phyloP scores from a whole-genome alignment of 495 filamentous ascomycete species.

The Chlorociboria aeruginascens region DNA sequence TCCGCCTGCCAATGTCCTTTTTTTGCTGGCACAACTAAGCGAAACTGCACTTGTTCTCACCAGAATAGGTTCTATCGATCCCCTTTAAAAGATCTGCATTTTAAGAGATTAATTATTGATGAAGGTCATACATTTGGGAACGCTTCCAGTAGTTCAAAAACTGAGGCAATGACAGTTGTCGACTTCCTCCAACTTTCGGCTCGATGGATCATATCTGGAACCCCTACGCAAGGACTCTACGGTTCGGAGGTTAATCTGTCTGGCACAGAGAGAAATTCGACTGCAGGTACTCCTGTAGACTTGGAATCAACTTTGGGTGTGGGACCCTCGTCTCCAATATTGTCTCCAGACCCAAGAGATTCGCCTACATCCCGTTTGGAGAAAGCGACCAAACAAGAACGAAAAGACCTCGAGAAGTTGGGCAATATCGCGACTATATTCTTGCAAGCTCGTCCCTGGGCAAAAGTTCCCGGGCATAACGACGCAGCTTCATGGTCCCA shows the following conservation, averaged over 20 bases:
- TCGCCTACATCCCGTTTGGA: background rate
- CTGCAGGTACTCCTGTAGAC: background rate
- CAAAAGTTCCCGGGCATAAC: constrained; percentile 35
- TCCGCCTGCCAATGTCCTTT: constrained; percentile 28
- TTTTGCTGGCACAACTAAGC: constrained; percentile 28
- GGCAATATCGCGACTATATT: constrained; percentile 59
- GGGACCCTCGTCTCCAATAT: background rate
- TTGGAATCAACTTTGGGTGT: background rate
- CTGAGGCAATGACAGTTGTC: constrained; percentile 54
- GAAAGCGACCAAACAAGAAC: constrained; percentile 33
- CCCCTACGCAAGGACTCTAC: constrained; percentile 64
- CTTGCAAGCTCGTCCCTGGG: constrained; percentile 69
- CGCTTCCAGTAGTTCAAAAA: constrained; percentile 38
- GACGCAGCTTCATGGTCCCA: constrained; percentile 45
- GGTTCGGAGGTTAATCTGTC: constrained; percentile 13
- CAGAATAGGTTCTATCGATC: constrained; percentile 36
- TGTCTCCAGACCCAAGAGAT: background rate
- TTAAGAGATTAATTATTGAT: constrained; percentile 79
- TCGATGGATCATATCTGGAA: constrained; percentile 86
- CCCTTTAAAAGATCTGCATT: constrained; percentile 59
- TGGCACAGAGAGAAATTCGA: constrained; percentile 15
- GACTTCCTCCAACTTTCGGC: constrained; percentile 57
- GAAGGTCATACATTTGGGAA: constrained; percentile 78
- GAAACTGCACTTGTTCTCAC: constrained; percentile 29
- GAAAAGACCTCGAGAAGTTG: constrained; percentile 63